Conservation (phyloP, 2,329 filamentous ascomycete species). For the Beauveria sp. region DNA sequence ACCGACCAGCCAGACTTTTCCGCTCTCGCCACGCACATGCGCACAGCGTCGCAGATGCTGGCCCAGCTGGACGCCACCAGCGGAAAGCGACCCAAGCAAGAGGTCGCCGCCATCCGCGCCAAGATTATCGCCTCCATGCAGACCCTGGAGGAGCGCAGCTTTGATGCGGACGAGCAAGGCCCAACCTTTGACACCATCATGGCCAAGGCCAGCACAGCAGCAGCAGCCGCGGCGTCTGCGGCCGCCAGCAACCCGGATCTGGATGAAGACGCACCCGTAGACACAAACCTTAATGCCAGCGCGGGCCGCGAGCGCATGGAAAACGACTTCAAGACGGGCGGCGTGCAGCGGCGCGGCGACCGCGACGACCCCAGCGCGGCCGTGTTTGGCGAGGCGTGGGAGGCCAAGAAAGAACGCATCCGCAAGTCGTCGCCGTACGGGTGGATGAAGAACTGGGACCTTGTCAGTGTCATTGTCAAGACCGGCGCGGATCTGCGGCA, state of each 20-base stretch:
- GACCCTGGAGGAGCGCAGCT: slow-evolving; percentile 76
- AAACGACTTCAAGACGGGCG: slow-evolving; percentile 81
- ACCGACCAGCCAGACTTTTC: slow-evolving; percentile 72
- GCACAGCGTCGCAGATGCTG: slow-evolving; percentile 79
- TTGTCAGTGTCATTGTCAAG: slow-evolving; percentile 82
- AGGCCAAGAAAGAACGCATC: slow-evolving; percentile 75
- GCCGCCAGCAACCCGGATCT: slow-evolving; percentile 38
- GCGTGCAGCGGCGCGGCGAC: slow-evolving; percentile 72
- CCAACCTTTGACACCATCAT: slow-evolving; percentile 80
- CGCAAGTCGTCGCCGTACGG: slow-evolving; percentile 77
- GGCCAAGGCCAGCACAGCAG: slow-evolving; percentile 55
- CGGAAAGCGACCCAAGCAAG: slow-evolving; percentile 69
- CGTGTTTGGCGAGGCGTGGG: slow-evolving; percentile 82
- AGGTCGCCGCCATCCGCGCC: slow-evolving; percentile 75
- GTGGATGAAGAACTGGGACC: slow-evolving; percentile 86
- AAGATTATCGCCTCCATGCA: slow-evolving; percentile 92
- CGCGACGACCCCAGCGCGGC: slow-evolving; percentile 80
- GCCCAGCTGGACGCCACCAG: slow-evolving; percentile 75
- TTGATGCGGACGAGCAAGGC: slow-evolving; percentile 64
- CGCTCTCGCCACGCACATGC: slow-evolving; percentile 76
- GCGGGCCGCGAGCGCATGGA: slow-evolving; percentile 80
- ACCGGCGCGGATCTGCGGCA: slow-evolving; percentile 76
- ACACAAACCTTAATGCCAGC: slow-evolving; percentile 53
- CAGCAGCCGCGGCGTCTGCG: slow-evolving; percentile 34
- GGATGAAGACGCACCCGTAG: slow-evolving; percentile 46